A percentile compares a stretch with the other conserved stretches of the same genome.
These are phyloP conservation scores for Akanthomyces uredinophilus DNA, from an alignment of 2,329 filamentous ascomycete species.

Conservation along the genomic window DNA sequence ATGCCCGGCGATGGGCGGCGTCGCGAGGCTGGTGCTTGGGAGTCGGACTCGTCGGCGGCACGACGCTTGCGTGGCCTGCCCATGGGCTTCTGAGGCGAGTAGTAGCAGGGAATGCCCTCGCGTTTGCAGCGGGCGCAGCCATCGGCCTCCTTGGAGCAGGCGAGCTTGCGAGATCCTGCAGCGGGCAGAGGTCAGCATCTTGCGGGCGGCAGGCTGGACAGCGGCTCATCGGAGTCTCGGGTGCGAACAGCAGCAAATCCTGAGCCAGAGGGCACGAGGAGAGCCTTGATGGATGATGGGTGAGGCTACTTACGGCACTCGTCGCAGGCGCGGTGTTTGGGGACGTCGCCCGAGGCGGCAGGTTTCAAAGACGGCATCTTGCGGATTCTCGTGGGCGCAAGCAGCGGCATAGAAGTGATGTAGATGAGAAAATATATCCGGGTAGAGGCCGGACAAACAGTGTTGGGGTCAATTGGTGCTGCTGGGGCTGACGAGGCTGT, in stretches of 20 bases:
- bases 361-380: not conserved
- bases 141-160: slow-evolving; percentile 57
- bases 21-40: not conserved
- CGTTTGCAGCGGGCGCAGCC: slow-evolving; percentile 55
- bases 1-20: not conserved
- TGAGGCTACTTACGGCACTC: slow-evolving; percentile 54
- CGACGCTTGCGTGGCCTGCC: slow-evolving; percentile 57
- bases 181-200: not conserved
- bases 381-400: not conserved
- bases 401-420: not conserved
- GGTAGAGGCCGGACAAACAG: not conserved
- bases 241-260: slow-evolving; percentile 21
- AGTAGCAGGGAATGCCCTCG: slow-evolving; percentile 54
- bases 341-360: slow-evolving; percentile 19
- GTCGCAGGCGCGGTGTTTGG: slow-evolving; percentile 60
- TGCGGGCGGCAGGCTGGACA: not conserved
- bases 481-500: not conserved
- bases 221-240: too few relatives aligned
- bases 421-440: not conserved
- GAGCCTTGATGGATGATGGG: too few relatives aligned
- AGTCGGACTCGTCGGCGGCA: slow-evolving; percentile 24
- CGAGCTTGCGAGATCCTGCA: slow-evolving; percentile 57
- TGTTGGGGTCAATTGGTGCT: not conserved
- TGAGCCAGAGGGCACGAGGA: not conserved
- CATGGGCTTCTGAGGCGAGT: slow-evolving; percentile 63